Conservation (phyloP, 768 basidiomycete genomes). For the Suillus weaverae region DNA sequence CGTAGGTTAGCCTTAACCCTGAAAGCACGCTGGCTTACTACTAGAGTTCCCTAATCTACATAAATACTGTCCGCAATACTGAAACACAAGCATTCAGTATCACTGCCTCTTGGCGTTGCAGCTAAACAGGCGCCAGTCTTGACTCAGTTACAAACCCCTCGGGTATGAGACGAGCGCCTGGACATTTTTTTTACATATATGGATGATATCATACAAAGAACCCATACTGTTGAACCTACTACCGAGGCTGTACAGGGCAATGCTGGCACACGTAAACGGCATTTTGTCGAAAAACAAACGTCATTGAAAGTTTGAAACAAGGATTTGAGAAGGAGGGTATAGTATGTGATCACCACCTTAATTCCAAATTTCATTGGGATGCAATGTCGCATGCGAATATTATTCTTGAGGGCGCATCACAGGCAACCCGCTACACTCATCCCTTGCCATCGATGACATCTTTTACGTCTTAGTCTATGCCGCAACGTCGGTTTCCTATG, state of each 20-base stretch:
- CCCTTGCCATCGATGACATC: neutral
- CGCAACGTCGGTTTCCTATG: slow-evolving; percentile 23
- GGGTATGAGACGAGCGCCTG: neutral
- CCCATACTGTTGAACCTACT: neutral
- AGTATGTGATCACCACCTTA: neutral
- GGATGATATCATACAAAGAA: neutral
- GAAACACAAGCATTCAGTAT: too few relatives aligned
- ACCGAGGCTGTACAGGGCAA: neutral
- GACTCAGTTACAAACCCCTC: neutral
- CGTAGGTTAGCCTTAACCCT: neutral
- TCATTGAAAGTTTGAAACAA: too few relatives aligned
- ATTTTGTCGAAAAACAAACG: neutral
- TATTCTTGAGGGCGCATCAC: neutral
- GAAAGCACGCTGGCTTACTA: too few relatives aligned
- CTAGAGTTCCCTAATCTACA: too few relatives aligned
- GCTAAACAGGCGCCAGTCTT: too few relatives aligned
- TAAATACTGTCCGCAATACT: too few relatives aligned
- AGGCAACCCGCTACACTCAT: neutral
- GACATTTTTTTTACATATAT: neutral
- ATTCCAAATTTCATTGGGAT: neutral
- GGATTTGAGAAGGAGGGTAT: too few relatives aligned
- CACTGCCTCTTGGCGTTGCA: too few relatives aligned
- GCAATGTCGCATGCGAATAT: slow-evolving; percentile 5
- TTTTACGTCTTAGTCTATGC: slow-evolving; percentile 10
- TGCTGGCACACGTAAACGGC: neutral